A percentile compares a stretch with the other conserved stretches of the same genome.
phyloP scores from a whole-genome alignment of 169 alveolate genomes.

The Cyclospora cayetanensis region DNA sequence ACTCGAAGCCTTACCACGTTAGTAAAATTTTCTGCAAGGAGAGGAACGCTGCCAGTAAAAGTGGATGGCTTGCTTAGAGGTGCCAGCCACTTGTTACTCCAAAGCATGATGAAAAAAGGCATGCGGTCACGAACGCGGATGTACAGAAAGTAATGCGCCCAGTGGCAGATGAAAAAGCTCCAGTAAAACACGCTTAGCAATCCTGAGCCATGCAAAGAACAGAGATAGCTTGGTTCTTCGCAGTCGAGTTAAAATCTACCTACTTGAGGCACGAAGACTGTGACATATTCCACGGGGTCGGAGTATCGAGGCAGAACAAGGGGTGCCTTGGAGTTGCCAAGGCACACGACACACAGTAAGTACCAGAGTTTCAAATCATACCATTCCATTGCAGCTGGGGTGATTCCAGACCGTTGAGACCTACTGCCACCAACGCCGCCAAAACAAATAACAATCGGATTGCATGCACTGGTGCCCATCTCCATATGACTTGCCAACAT shows the following conservation, averaged over 20 bases:
- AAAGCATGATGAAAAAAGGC: conserved; percentile 63
- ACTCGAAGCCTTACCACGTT: conserved; percentile 51
- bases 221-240: neutral
- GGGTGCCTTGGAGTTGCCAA: too few species aligned
- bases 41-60: conserved; percentile 64
- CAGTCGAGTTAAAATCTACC: neutral
- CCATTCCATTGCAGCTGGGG: conserved; percentile 63
- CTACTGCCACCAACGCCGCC: conserved; percentile 10
- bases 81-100: conserved; percentile 56
- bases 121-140: conserved; percentile 56
- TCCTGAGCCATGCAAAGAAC: conserved; percentile 20
- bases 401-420: conserved; percentile 31
- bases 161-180: conserved; percentile 47
- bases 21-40: conserved; percentile 57
- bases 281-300: too few species aligned
- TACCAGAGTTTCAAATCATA: neutral
- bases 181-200: conserved; percentile 41
- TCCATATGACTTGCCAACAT: conserved; percentile 54
- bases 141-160: conserved; percentile 60
- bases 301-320: too few species aligned
- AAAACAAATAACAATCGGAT: conserved; percentile 8
- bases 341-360: too few species aligned
- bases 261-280: neutral
- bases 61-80: conserved; percentile 57
- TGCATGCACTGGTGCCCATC: neutral